A percentile compares a stretch with the other conserved stretches of the same genome.
Conservation (phyloP, 108 stramenopile genomes). For the Schizochytrium sp. region DNA sequence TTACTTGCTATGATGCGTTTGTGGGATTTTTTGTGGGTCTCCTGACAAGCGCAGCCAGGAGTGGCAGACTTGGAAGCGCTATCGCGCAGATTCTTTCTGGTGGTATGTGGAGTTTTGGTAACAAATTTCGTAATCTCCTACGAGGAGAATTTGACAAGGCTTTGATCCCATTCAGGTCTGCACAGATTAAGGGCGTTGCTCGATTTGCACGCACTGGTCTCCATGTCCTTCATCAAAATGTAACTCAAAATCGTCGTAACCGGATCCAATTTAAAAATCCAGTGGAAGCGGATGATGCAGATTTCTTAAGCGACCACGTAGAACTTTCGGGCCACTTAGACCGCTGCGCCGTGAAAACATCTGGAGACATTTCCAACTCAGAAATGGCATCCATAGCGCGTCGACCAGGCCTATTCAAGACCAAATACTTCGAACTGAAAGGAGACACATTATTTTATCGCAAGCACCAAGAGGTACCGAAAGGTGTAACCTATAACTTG, state of each 20-base stretch:
- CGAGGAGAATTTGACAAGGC: slow-evolving; percentile 44
- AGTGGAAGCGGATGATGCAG: slow-evolving; percentile 41
- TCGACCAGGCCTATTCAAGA: slow-evolving; percentile 28
- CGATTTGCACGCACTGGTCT: neutral
- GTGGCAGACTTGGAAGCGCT: slow-evolving; percentile 46
- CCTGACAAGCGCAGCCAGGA: neutral
- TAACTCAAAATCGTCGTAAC: slow-evolving; percentile 36
- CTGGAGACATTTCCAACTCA: slow-evolving; percentile 12
- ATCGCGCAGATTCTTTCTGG: slow-evolving; percentile 55
- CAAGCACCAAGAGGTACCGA: slow-evolving; percentile 50
- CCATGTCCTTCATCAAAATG: slow-evolving; percentile 35
- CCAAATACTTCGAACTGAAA: slow-evolving; percentile 58
- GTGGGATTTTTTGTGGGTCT: slow-evolving; percentile 44
- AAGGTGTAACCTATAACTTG: slow-evolving; percentile 36
- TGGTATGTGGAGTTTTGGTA: slow-evolving; percentile 18
- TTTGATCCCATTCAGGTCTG: neutral
- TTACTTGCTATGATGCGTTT: slow-evolving; percentile 51
- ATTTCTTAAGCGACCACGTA: slow-evolving; percentile 22
- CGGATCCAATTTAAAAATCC: slow-evolving; percentile 14
- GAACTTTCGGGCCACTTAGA: slow-evolving; percentile 52
- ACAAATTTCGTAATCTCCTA: slow-evolving; percentile 29
- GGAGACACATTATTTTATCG: slow-evolving; percentile 59
- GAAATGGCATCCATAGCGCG: slow-evolving; percentile 29
- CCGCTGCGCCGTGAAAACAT: slow-evolving; percentile 24
- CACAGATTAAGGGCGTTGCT: slow-evolving; percentile 30